Evolutionary conservation across 768 basidiomycete genomes (phyloP), one percentile per base, ranked within the genome.

Genomic region (Coprinellus micaceus): DNA sequence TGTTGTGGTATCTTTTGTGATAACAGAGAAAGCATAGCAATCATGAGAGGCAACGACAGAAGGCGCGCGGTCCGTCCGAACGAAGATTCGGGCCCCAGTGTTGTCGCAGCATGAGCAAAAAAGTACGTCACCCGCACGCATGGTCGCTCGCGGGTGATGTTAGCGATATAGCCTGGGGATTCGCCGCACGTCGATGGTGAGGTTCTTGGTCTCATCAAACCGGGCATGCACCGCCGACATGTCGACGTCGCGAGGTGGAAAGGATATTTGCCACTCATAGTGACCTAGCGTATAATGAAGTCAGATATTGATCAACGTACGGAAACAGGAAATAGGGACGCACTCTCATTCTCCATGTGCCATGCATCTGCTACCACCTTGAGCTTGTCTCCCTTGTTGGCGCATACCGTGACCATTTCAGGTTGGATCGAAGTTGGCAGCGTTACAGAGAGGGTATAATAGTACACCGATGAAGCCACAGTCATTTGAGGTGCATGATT

Each of bases 381-480:
- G 52, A 85, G 66, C 61, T 74, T 78, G 64, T 83, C 80, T 4
- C 82, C 84, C 61, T 77, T 80, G 65, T 82, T 82, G 41, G 80
- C 83, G 30, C 77, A 77, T 47, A 85, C 77, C 3, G 83, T 85
- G 25, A 85, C 81, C 84, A 85, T 85, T 64, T 85, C 84, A 13
- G 81, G 77, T 60, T 75, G 66, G 44, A 80, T 77, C 10, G 70
- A 69, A 47, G 68, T 63, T 9, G 82, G 82, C 12, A 85, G 76
- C 41, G 67, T 67, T 13, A 83, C 79, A 26, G 71, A 71, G n/a
- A 84, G 66, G 3, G 69, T 75, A 66, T 85, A 75, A 57, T 64
- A 69, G 28, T 64, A 58, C 4, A 66, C 57, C 21, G 76, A 76
- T 47, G 77, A 74, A 40, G 72, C 68, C 47, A 80, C 65, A n/a